Evolutionary conservation across 768 basidiomycete species (phyloP).

Genomic region (Termitomyces sp.): DNA sequence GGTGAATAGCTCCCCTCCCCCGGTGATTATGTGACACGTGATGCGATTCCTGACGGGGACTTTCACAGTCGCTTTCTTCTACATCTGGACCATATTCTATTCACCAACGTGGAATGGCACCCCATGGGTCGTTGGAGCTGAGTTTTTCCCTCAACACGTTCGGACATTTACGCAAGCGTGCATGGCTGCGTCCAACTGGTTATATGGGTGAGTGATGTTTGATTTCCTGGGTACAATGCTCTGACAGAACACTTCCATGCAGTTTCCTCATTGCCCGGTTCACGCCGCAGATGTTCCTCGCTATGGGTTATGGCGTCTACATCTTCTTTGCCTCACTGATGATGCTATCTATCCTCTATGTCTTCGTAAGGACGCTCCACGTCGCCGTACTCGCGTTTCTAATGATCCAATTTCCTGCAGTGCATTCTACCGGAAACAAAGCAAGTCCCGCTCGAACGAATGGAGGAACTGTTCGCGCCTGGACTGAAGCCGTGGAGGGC

Average conservation of each 20-base stretch:
- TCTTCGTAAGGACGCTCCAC: conserved; percentile 21
- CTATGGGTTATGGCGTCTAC: conserved; percentile 34
- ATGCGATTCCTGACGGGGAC: background rate
- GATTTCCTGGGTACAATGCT: background rate
- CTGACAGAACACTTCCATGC: background rate
- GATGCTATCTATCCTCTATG: conserved; percentile 27
- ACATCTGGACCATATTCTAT: conserved; percentile 34
- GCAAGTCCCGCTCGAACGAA: conserved; percentile 35
- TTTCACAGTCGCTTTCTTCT: conserved; percentile 27
- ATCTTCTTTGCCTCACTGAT: conserved; percentile 31
- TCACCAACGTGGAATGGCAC: conserved; percentile 40
- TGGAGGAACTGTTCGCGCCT: conserved; percentile 35
- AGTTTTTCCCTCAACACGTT: conserved; percentile 39
- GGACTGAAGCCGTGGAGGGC: conserved; percentile 29
- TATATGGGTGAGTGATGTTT: conserved; percentile 20
- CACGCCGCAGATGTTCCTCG: conserved; percentile 33
- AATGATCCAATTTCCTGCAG: conserved; percentile 7
- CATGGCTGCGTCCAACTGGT: conserved; percentile 32
- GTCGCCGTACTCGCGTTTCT: background rate
- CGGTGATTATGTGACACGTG: conserved; percentile 1
- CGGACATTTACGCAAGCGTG: conserved; percentile 32
- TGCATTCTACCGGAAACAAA: conserved; percentile 37
- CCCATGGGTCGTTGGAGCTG: conserved; percentile 40
- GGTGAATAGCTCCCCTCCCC: conserved; percentile 12
- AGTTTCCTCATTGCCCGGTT: conserved; percentile 32